phyloP scores from a whole-genome alignment of 2,329 filamentous ascomycete species.

The Xylaria digitata region DNA sequence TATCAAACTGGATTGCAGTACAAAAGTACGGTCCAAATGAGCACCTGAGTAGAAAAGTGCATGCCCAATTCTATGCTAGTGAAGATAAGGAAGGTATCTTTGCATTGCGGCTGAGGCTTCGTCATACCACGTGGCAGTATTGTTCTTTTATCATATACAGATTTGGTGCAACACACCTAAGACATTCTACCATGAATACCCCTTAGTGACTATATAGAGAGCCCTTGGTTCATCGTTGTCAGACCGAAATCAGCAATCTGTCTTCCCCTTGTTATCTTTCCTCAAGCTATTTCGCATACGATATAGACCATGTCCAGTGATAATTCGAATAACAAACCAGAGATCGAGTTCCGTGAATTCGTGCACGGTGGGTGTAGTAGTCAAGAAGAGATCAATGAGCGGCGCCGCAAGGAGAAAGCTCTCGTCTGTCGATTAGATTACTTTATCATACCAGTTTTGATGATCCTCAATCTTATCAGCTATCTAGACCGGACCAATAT shows the following conservation, averaged over 20 bases:
- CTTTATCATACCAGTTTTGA: conserved; percentile 38
- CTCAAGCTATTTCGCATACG: background rate
- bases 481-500: conserved; percentile 46
- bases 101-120: background rate
- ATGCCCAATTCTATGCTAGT: background rate
- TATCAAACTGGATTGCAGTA: background rate
- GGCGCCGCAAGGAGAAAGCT: conserved; percentile 28
- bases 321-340: conserved; percentile 16
- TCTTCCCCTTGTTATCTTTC: background rate
- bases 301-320: conserved; percentile 13
- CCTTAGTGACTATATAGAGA: background rate
- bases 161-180: no score
- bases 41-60: background rate
- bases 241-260: background rate
- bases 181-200: background rate
- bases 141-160: background rate
- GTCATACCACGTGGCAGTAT: background rate
- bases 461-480: conserved; percentile 42
- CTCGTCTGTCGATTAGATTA: conserved; percentile 38
- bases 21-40: no score
- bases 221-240: background rate
- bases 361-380: conserved; percentile 12
- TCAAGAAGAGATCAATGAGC: conserved; percentile 13
- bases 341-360: conserved; percentile 19
- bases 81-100: background rate